phyloP scores from a whole-genome alignment of 192 early-diverging fungal genomes.

The Haplosporangium gracile region DNA sequence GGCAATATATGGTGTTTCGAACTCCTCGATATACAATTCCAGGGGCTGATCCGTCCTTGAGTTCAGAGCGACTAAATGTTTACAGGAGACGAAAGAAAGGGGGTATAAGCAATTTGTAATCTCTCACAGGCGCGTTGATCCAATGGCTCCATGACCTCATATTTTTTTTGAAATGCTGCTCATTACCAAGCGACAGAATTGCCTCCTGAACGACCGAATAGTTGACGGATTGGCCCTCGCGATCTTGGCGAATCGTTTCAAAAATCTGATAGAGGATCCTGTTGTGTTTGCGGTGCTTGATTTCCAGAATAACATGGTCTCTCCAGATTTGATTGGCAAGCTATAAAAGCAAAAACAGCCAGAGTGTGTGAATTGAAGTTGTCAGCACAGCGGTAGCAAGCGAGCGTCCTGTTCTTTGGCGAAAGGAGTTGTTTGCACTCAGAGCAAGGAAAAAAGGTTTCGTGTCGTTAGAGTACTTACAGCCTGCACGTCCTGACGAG shows the following conservation, averaged over 20 bases:
- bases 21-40: conserved; percentile 84
- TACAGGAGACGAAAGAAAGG: neutral
- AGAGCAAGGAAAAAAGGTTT: neutral
- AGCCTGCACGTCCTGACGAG: conserved; percentile 74
- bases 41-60: conserved; percentile 73
- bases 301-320: conserved; percentile 69
- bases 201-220: conserved; percentile 63
- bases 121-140: neutral
- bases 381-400: neutral
- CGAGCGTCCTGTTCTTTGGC: neutral
- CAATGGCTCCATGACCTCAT: neutral
- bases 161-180: neutral
- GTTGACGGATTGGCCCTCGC: conserved; percentile 73
- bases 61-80: conserved; percentile 69
- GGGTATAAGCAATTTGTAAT: neutral
- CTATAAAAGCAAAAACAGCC: conserved; percentile 40
- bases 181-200: conserved; percentile 73
- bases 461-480: conserved; percentile 55
- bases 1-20: conserved; percentile 79
- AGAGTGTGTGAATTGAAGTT: neutral
- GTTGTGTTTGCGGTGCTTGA: conserved; percentile 72
- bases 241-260: conserved; percentile 74
- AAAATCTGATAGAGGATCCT: conserved; percentile 77
- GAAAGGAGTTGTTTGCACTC: neutral
- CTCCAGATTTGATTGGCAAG: conserved; percentile 84